phyloP scores from a whole-genome alignment of 2,329 filamentous ascomycete species.

The Magnaporthiopsis rhizophila region DNA sequence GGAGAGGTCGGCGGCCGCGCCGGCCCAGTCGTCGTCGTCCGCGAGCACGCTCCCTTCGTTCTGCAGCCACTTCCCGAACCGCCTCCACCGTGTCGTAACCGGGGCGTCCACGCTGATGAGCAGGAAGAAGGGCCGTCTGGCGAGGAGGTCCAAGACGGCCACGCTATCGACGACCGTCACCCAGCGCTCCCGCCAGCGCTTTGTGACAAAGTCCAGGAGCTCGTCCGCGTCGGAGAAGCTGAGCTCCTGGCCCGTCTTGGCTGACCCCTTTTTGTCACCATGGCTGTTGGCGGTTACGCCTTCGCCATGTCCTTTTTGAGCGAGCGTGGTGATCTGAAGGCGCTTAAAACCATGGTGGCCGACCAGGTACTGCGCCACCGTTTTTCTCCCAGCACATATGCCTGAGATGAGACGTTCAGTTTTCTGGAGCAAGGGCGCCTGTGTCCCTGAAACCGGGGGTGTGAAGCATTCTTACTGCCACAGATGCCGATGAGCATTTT shows the following conservation, averaged over 20 bases:
- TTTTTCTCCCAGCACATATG: constrained; percentile 88
- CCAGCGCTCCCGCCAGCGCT: constrained; percentile 74
- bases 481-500: constrained; percentile 71
- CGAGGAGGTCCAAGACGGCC: constrained; percentile 62
- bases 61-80: constrained; percentile 46
- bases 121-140: constrained; percentile 83
- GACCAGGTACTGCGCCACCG: constrained; percentile 80
- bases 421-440: neutral
- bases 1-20: constrained; percentile 30
- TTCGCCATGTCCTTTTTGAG: neutral
- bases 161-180: constrained; percentile 78
- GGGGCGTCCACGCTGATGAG: constrained; percentile 89
- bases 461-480: constrained; percentile 43
- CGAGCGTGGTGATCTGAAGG: constrained; percentile 48
- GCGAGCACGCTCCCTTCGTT: constrained; percentile 13
- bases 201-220: constrained; percentile 79
- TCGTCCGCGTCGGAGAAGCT: constrained; percentile 43
- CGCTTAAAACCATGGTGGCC: constrained; percentile 75
- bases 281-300: neutral
- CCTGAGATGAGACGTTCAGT: constrained; percentile 39
- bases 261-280: neutral
- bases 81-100: constrained; percentile 72
- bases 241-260: constrained; percentile 33
- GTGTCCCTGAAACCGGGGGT: neutral
- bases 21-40: constrained; percentile 4